Conservation (phyloP, 768 basidiomycete genomes). For the Peribolospora kevripleyi region DNA sequence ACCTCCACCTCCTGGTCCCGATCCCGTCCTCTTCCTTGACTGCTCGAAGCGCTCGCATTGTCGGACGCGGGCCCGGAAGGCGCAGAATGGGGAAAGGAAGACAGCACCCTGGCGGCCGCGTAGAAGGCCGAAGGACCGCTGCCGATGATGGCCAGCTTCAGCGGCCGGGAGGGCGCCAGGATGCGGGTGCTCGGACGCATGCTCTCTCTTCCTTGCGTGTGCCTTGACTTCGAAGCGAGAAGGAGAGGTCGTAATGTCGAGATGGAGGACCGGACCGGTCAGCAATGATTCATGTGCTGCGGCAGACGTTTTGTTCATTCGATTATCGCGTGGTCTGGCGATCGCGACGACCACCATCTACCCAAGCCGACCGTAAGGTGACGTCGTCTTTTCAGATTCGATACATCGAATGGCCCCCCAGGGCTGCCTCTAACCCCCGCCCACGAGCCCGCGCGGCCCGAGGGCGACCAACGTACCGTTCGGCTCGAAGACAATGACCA, state of each 20-base stretch:
- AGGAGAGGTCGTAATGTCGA: neutral
- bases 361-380: no score
- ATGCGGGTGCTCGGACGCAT: neutral
- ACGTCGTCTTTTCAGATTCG: no score
- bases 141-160: constrained; percentile 77
- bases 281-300: neutral
- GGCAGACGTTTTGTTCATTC: neutral
- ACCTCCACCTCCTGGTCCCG: constrained; percentile 28
- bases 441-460: neutral
- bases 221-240: neutral
- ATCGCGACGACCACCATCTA: constrained; percentile 3
- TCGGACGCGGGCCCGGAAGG: constrained; percentile 16
- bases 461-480: neutral
- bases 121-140: constrained; percentile 94
- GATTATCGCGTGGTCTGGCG: neutral
- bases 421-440: no score
- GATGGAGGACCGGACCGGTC: neutral
- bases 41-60: no score
- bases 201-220: neutral
- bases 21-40: no score
- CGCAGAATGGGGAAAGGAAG: constrained; percentile 25
- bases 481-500: neutral
- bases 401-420: no score
- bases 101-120: constrained; percentile 62
- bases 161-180: constrained; percentile 7